These are phyloP conservation scores for Loxodes magnus DNA, from an alignment of 73 alveolate species.

Conservation along the genomic window DNA sequence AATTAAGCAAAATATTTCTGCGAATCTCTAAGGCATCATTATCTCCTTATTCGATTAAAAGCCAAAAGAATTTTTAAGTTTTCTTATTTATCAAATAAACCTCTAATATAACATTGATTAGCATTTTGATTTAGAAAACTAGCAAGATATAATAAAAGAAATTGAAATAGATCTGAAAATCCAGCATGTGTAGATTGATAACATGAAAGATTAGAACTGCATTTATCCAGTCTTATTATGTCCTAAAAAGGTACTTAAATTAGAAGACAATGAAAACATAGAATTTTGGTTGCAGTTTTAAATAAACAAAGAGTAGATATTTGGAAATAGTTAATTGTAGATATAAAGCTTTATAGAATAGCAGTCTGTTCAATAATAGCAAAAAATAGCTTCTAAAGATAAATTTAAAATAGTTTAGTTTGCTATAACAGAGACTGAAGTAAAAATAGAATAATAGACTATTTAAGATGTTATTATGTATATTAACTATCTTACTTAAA, in stretches of 20 bases:
- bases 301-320: conserved; percentile 7
- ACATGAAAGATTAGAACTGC: background rate
- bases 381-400: too few species aligned
- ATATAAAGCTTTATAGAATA: too few species aligned
- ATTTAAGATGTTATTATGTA: background rate
- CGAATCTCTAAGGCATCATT: conserved; percentile 67
- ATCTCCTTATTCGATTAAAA: conserved; percentile 64
- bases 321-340: background rate
- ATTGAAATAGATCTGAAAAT: conserved; percentile 19
- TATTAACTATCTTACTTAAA: background rate
- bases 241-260: conserved; percentile 18
- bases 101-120: background rate
- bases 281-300: conserved; percentile 29
- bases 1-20: background rate
- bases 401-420: too few species aligned
- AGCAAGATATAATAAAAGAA: conserved; percentile 1
- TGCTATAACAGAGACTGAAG: background rate
- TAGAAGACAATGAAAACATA: conserved; percentile 10
- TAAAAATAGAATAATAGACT: background rate
- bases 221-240: conserved; percentile 31
- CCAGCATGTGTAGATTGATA: conserved; percentile 41
- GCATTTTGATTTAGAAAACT: conserved; percentile 1
- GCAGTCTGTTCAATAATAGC: too few species aligned
- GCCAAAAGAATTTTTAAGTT: conserved; percentile 67
- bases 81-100: conserved; percentile 21